phyloP scores from a whole-genome alignment of 768 basidiomycete species.

The Rhodotorula babjevae region DNA sequence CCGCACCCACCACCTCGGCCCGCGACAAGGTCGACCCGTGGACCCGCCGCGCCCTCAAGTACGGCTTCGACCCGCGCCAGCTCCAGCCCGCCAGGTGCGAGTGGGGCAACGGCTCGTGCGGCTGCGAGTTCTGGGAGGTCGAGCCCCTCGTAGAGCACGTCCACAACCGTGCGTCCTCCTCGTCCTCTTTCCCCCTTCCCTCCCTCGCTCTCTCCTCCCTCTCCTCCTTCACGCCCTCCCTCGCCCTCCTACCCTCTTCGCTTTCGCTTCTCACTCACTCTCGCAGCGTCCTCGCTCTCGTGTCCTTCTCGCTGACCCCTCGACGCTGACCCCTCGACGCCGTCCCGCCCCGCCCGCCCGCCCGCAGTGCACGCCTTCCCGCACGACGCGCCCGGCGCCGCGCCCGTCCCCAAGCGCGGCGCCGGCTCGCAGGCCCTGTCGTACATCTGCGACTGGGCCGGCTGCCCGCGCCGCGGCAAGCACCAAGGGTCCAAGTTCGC shows the following conservation, averaged over 20 bases:
- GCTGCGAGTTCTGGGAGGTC: slow-evolving; percentile 64
- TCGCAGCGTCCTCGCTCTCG: too few relatives aligned
- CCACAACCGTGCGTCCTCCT: slow-evolving; percentile 60
- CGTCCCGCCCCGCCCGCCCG: too few relatives aligned
- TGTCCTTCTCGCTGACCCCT: too few relatives aligned
- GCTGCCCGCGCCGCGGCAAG: slow-evolving; percentile 71
- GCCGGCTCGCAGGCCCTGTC: slow-evolving; percentile 52
- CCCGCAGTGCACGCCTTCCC: slow-evolving; percentile 20
- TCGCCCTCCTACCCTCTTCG: neutral
- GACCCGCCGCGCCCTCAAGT: neutral
- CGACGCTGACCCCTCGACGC: too few relatives aligned
- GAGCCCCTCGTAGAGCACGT: slow-evolving; percentile 76
- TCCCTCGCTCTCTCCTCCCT: neutral
- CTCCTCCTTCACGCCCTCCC: too few relatives aligned
- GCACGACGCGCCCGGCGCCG: slow-evolving; percentile 59
- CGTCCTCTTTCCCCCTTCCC: too few relatives aligned
- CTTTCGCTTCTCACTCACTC: neutral
- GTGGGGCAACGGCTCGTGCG: slow-evolving; percentile 64
- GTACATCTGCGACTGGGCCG: slow-evolving; percentile 76
- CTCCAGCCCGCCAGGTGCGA: slow-evolving; percentile 58
- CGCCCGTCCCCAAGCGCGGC: slow-evolving; percentile 64
- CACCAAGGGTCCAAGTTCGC: slow-evolving; percentile 85
- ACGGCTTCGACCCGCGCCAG: slow-evolving; percentile 12
- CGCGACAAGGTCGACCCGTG: slow-evolving; percentile 8
- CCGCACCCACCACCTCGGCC: neutral